Percentiles rank a stretch among this genome's conserved stretches.
These are phyloP conservation scores for Cytospora mali DNA, from an alignment of 2,329 filamentous ascomycete genomes.

Conservation along the genomic window DNA sequence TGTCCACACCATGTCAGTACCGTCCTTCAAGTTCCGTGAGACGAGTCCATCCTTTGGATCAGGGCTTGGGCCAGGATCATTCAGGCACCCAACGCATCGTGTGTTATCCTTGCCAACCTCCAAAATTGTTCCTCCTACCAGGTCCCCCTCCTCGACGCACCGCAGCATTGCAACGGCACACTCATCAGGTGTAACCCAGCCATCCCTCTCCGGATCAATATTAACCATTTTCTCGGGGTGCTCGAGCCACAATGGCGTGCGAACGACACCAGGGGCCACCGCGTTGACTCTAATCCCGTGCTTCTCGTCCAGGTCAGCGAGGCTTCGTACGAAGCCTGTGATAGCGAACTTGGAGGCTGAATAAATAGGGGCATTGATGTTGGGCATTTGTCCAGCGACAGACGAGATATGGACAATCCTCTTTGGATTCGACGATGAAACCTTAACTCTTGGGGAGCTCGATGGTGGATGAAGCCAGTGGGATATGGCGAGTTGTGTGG, in stretches of 20 bases:
- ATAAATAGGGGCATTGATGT: conserved; percentile 43
- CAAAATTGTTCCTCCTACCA: conserved; percentile 45
- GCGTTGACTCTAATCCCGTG: conserved; percentile 45
- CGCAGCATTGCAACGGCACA: conserved; percentile 49
- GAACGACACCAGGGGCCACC: conserved; percentile 48
- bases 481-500: conserved; percentile 44
- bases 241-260: conserved; percentile 50
- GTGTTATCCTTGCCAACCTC: conserved; percentile 42
- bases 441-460: conserved; percentile 21
- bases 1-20: conserved; percentile 34
- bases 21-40: conserved; percentile 35
- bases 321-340: conserved; percentile 44
- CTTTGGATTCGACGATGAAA: conserved; percentile 37
- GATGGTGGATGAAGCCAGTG: conserved; percentile 40
- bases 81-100: conserved; percentile 39
- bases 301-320: conserved; percentile 40
- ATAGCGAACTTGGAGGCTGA: conserved; percentile 44
- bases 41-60: conserved; percentile 35
- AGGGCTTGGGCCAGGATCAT: conserved; percentile 44
- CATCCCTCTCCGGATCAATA: conserved; percentile 39
- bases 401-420: conserved; percentile 43
- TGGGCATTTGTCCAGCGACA: conserved; percentile 41
- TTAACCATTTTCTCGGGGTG: conserved; percentile 46
- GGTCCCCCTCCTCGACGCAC: conserved; percentile 39
- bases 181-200: conserved; percentile 46